phyloP scores from a whole-genome alignment of 768 basidiomycete genomes.

The Amanita polypyramis region DNA sequence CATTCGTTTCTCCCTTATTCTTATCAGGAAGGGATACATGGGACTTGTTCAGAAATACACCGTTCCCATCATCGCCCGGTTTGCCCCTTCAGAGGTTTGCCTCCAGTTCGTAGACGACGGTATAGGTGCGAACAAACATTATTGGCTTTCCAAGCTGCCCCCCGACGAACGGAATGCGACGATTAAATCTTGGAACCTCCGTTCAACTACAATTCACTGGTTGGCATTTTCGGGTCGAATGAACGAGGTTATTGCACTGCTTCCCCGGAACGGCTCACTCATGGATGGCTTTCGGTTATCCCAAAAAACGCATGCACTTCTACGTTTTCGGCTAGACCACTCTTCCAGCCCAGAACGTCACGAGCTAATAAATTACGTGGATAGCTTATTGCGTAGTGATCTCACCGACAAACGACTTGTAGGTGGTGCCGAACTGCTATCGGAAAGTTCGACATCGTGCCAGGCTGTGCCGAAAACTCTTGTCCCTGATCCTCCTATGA shows the following conservation, averaged over 20 bases:
- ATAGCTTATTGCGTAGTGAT: not conserved
- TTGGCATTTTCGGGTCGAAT: slow-evolving; percentile 28
- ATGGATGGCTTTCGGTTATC: slow-evolving; percentile 21
- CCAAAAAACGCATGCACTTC: slow-evolving; percentile 24
- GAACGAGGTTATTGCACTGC: slow-evolving; percentile 32
- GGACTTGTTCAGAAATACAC: slow-evolving; percentile 12
- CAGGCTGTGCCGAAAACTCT: too few species aligned
- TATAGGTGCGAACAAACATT: slow-evolving; percentile 15
- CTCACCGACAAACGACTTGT: too few species aligned
- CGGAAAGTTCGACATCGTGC: too few species aligned
- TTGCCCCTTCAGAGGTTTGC: slow-evolving; percentile 23
- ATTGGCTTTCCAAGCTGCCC: slow-evolving; percentile 11
- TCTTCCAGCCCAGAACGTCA: slow-evolving; percentile 1
- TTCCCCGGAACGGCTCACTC: slow-evolving; percentile 22
- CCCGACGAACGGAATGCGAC: slow-evolving; percentile 3
- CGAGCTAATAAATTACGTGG: not conserved
- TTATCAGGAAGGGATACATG: slow-evolving; percentile 29
- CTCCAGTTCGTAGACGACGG: slow-evolving; percentile 30
- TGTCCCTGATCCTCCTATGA: too few species aligned
- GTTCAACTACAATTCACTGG: slow-evolving; percentile 28
- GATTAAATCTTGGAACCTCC: slow-evolving; percentile 16
- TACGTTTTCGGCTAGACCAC: slow-evolving; percentile 17
- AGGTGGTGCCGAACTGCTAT: too few species aligned
- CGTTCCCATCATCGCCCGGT: slow-evolving; percentile 33
- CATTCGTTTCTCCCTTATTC: slow-evolving; percentile 21